phyloP scores from a whole-genome alignment of 306 rosid genomes.

The Leucaena leucocephala region DNA sequence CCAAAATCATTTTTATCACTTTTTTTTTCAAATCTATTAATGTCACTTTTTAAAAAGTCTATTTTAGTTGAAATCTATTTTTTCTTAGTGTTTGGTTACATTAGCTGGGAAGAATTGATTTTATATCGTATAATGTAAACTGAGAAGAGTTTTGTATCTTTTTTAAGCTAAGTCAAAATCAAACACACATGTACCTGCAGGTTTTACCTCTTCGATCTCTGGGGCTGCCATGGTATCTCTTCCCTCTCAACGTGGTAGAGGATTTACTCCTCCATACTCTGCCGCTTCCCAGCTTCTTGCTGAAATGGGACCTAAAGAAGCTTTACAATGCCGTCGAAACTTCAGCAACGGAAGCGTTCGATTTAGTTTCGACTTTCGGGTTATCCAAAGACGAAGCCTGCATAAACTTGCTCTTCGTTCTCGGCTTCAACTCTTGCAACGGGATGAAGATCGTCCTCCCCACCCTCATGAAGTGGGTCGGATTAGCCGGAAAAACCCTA shows the following conservation, averaged over 20 bases:
- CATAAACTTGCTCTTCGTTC: constrained; percentile 62
- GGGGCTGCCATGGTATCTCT: neutral
- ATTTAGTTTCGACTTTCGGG: constrained; percentile 52
- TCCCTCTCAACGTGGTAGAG: constrained; percentile 38
- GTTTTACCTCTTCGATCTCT: constrained; percentile 2
- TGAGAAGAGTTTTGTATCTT: too few relatives aligned
- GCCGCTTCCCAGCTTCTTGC: constrained; percentile 50
- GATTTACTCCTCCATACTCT: constrained; percentile 55
- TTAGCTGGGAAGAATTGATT: too few relatives aligned
- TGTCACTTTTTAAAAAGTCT: too few relatives aligned
- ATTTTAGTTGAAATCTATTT: too few relatives aligned
- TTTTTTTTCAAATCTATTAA: too few relatives aligned
- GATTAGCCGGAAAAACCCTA: constrained; percentile 44
- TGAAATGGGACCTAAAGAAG: constrained; percentile 47
- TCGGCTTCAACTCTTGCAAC: constrained; percentile 66
- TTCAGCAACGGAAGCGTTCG: constrained; percentile 42
- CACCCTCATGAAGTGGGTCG: constrained; percentile 61
- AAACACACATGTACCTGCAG: neutral
- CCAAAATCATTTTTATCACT: too few relatives aligned
- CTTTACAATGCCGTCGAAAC: constrained; percentile 42
- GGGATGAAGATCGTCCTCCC: constrained; percentile 64
- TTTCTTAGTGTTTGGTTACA: too few relatives aligned
- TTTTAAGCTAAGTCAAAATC: too few relatives aligned
- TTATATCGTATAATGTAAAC: too few relatives aligned
- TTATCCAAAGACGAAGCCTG: constrained; percentile 63